A percentile compares a stretch with the other conserved stretches of the same genome.
These are phyloP conservation scores for Hericium coralloides DNA, from an alignment of 768 basidiomycete genomes.

Conservation along the genomic window DNA sequence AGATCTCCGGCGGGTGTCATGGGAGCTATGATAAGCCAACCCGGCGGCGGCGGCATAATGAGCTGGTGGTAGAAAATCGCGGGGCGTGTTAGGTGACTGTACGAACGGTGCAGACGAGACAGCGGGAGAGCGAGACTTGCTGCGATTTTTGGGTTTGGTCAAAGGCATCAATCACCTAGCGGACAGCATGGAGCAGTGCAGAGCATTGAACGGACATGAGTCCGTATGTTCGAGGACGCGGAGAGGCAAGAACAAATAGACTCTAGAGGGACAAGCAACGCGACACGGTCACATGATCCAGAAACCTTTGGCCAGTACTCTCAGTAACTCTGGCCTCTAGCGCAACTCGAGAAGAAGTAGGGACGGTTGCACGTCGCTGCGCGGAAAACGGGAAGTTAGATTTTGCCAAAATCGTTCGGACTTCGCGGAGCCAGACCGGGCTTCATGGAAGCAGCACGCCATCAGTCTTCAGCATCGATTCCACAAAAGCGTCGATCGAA, in stretches of 20 bases:
- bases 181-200: too few species aligned
- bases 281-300: slow-evolving; percentile 5
- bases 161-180: slow-evolving; percentile 7
- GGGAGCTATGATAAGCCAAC: slow-evolving; percentile 8
- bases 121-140: slow-evolving; percentile 10
- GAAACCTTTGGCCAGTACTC: too few species aligned
- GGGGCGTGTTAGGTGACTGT: slow-evolving; percentile 10
- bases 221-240: neutral
- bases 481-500: too few species aligned
- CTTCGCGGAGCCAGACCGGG: too few species aligned
- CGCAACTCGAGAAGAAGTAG: too few species aligned
- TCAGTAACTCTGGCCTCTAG: too few species aligned
- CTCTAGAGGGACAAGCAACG: slow-evolving; percentile 9
- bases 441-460: too few species aligned
- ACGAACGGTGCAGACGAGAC: slow-evolving; percentile 8
- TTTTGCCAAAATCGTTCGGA: too few species aligned
- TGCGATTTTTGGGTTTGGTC: slow-evolving; percentile 8
- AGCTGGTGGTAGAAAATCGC: slow-evolving; percentile 25
- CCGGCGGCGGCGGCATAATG: slow-evolving; percentile 29
- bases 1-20: neutral
- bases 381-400: too few species aligned
- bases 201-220: neutral
- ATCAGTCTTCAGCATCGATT: too few species aligned
- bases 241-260: slow-evolving; percentile 2
- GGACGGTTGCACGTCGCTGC: too few species aligned